A percentile compares a stretch with the other conserved stretches of the same genome.
Evolutionary conservation across 1,139 yeast genomes (phyloP).

Genomic region (Arxiozyma telluris): DNA sequence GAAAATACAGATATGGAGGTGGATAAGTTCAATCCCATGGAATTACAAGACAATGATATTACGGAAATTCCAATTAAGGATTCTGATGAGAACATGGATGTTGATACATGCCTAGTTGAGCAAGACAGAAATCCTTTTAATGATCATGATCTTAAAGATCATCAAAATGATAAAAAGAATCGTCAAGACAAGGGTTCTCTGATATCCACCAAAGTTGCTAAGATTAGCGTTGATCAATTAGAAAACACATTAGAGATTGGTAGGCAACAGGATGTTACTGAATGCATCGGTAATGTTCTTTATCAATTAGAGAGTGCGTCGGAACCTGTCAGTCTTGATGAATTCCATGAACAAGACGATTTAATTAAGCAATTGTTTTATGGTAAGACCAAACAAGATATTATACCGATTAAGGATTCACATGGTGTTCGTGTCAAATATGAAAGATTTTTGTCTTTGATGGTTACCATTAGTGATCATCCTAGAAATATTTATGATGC

Average conservation of each 20-base stretch:
- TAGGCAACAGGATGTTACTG: constrained; percentile 94
- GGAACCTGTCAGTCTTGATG: constrained; percentile 54
- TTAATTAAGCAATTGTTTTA: constrained; percentile 69
- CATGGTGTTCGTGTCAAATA: constrained; percentile 44
- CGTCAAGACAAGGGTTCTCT: constrained; percentile 5
- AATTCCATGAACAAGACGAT: constrained; percentile 77
- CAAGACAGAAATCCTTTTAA: neutral
- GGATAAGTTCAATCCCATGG: neutral
- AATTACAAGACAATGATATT: neutral
- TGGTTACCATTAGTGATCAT: constrained; percentile 79
- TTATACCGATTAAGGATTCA: constrained; percentile 34
- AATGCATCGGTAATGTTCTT: constrained; percentile 91
- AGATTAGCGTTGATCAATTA: constrained; percentile 53
- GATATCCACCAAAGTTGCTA: constrained; percentile 27
- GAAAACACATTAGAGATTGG: constrained; percentile 73
- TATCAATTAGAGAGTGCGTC: constrained; percentile 88
- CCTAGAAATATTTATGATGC: constrained; percentile 89
- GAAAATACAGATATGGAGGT: neutral
- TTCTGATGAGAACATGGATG: neutral
- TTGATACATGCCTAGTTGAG: neutral
- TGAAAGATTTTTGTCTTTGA: constrained; percentile 71
- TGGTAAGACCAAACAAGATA: constrained; percentile 57
- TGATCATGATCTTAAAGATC: neutral
- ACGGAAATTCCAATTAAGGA: neutral
- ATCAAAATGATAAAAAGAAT: neutral